phyloP scores from a whole-genome alignment of 129 eudicot genomes.

The Saposhnikovia divaricata region DNA sequence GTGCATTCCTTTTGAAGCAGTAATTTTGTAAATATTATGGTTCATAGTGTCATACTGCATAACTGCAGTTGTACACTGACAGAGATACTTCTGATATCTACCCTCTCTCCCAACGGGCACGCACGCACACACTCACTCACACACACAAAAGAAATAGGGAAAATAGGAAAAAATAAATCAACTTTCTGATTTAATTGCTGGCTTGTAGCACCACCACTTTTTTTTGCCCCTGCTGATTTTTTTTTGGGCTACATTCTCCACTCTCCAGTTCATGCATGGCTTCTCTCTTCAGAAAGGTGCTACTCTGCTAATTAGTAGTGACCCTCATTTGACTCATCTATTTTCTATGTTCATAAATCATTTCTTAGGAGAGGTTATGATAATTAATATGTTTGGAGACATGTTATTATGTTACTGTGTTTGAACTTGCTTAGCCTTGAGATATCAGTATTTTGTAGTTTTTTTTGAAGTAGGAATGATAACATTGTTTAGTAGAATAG shows the following conservation, averaged over 20 bases:
- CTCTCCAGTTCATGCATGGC: not conserved
- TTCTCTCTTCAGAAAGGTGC: not conserved
- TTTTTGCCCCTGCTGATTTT: not conserved
- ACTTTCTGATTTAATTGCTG: too few species aligned
- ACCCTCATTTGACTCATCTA: not conserved
- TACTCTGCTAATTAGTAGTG: not conserved
- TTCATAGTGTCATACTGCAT: not conserved
- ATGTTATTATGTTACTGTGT: too few species aligned
- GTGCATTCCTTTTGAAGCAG: not conserved
- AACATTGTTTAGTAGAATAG: not conserved
- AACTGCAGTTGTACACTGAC: not conserved
- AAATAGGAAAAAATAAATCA: too few species aligned
- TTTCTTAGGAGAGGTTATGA: not conserved
- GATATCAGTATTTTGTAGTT: not conserved
- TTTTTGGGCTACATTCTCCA: not conserved
- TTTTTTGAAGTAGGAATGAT: not conserved
- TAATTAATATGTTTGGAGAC: too few species aligned
- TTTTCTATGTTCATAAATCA: not conserved
- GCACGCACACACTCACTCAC: not conserved
- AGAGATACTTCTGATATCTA: not conserved
- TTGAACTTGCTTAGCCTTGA: too few species aligned
- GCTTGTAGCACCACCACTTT: not conserved
- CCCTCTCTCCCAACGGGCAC: not conserved
- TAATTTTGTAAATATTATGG: not conserved
- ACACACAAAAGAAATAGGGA: not conserved